Conservation (phyloP, 192 early-diverging fungal species). For the Radiomyces spectabilis region DNA sequence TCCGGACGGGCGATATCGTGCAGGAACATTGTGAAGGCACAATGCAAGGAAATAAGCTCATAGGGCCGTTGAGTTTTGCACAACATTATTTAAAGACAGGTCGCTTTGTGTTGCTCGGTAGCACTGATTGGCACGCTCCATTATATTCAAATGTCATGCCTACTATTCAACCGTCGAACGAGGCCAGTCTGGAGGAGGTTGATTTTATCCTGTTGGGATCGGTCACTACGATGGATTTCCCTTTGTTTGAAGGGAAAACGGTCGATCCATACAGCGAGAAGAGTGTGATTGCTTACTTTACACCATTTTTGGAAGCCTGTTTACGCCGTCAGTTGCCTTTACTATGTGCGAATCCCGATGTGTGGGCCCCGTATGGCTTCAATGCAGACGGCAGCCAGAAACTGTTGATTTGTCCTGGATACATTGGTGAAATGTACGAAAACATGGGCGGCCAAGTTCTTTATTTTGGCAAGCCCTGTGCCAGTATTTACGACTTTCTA, state of each 20-base stretch:
- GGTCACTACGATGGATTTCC: not conserved
- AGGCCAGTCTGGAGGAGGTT: too few species aligned
- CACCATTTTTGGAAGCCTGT: conserved; percentile 7
- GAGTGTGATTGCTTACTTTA: conserved; percentile 7
- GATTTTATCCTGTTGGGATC: conserved; percentile 24
- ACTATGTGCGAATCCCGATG: conserved; percentile 26
- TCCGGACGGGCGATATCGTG: not conserved
- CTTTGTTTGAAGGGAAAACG: not conserved
- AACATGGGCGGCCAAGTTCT: conserved; percentile 18
- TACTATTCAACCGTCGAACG: not conserved
- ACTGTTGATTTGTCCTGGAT: conserved; percentile 14
- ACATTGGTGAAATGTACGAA: conserved; percentile 18
- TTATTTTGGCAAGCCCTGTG: conserved; percentile 26
- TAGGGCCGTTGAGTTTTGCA: conserved; percentile 6
- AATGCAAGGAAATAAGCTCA: not conserved
- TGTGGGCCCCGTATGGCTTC: conserved; percentile 18
- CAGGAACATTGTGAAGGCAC: conserved; percentile 1
- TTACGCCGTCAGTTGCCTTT: conserved; percentile 5
- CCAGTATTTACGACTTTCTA: conserved; percentile 19
- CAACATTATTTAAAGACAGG: conserved; percentile 7
- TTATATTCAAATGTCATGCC: conserved; percentile 9
- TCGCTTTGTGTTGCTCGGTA: conserved; percentile 11
- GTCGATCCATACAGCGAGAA: conserved; percentile 4
- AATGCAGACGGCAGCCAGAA: conserved; percentile 3
- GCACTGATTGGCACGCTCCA: conserved; percentile 9